phyloP scores from a whole-genome alignment of 805 yeast species.

The Candida nemodendra region DNA sequence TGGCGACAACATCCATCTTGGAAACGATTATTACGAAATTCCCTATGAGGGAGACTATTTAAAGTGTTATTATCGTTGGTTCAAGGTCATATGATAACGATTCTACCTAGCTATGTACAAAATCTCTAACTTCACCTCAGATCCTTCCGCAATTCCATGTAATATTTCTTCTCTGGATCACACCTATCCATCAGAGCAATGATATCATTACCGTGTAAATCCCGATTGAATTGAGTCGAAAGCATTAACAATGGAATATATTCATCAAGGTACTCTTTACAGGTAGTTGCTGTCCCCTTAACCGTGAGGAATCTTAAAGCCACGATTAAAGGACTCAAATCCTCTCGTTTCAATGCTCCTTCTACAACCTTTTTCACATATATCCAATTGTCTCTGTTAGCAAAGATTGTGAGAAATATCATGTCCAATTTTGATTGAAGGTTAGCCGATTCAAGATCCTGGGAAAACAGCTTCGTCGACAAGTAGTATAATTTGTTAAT shows the following conservation, averaged over 20 bases:
- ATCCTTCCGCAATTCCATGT: slow-evolving; percentile 5
- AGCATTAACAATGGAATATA: slow-evolving; percentile 16
- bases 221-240: slow-evolving; percentile 6
- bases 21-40: slow-evolving; percentile 16
- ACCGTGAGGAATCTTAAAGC: slow-evolving; percentile 10
- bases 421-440: slow-evolving; percentile 15
- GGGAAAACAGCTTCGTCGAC: slow-evolving; percentile 11
- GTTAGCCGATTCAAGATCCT: slow-evolving; percentile 4
- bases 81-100: slow-evolving; percentile 10
- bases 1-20: slow-evolving; percentile 16
- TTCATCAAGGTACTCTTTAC: slow-evolving; percentile 13
- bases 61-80: slow-evolving; percentile 22
- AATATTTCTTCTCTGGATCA: slow-evolving; percentile 8
- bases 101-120: not conserved
- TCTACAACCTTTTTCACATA: slow-evolving; percentile 14
- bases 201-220: slow-evolving; percentile 3
- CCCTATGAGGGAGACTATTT: not conserved
- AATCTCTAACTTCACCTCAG: not conserved
- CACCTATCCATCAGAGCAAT: slow-evolving; percentile 2
- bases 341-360: slow-evolving; percentile 14
- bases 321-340: slow-evolving; percentile 9
- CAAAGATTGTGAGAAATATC: slow-evolving; percentile 15
- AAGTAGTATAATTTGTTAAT: slow-evolving; percentile 15
- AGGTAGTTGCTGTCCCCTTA: slow-evolving; percentile 7
- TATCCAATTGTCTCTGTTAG: slow-evolving; percentile 19